Conservation (phyloP, 1,139 yeast species). For the Martiniozyma asiatica region DNA sequence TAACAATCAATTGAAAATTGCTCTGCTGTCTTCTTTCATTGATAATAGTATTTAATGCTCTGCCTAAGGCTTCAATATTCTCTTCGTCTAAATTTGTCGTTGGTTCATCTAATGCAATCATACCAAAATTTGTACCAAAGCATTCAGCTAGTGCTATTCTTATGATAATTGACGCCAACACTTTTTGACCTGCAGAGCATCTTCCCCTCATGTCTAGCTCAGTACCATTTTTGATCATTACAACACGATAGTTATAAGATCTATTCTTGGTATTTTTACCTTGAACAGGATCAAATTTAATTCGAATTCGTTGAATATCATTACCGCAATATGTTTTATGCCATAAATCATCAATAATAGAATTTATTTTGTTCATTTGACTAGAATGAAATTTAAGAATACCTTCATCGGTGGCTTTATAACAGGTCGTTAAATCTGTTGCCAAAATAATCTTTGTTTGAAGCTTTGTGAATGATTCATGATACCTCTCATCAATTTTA, state of each 20-base stretch:
- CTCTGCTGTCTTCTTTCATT: constrained; percentile 63
- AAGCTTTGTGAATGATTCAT: constrained; percentile 61
- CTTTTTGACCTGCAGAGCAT: constrained; percentile 97
- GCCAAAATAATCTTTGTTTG: constrained; percentile 73
- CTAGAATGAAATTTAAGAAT: constrained; percentile 86
- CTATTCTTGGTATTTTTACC: constrained; percentile 33
- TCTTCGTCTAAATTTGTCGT: constrained; percentile 90
- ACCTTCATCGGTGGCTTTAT: constrained; percentile 81
- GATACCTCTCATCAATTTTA: constrained; percentile 51
- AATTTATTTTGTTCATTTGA: constrained; percentile 88
- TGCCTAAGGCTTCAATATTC: constrained; percentile 80
- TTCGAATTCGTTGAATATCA: constrained; percentile 84
- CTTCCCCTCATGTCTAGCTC: constrained; percentile 97
- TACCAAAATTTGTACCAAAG: constrained; percentile 90
- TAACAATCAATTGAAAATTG: constrained; percentile 88
- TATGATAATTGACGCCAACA: constrained; percentile 82
- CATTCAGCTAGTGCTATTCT: constrained; percentile 91
- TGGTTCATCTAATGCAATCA: constrained; percentile 94
- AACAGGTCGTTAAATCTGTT: constrained; percentile 71
- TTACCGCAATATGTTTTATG: constrained; percentile 88
- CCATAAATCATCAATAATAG: constrained; percentile 86
- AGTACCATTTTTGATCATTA: constrained; percentile 84
- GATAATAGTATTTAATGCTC: constrained; percentile 65
- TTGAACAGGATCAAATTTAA: constrained; percentile 54
- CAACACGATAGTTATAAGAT: constrained; percentile 85